phyloP scores from a whole-genome alignment of 352 stramenopile genomes.

The Globisporangium viniferum region DNA sequence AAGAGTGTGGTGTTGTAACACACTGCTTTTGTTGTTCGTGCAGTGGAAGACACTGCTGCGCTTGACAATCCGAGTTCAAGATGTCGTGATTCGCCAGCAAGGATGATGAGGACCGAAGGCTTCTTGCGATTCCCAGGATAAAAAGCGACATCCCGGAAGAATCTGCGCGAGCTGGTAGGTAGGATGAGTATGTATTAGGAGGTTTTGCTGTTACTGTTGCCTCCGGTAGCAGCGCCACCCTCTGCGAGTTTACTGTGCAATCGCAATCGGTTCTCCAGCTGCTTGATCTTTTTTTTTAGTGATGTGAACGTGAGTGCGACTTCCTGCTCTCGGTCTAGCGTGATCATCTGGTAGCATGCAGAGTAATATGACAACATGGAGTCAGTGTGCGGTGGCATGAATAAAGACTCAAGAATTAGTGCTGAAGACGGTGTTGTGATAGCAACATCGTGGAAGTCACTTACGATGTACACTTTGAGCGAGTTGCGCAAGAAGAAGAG shows the following conservation, averaged over 20 bases:
- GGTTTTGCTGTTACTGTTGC: not conserved
- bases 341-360: conserved; percentile 27
- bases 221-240: not conserved
- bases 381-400: not conserved
- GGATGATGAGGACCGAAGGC: not conserved
- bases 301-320: conserved; percentile 46
- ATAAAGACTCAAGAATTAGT: not conserved
- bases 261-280: conserved; percentile 55
- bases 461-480: conserved; percentile 42
- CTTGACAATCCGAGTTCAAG: not conserved
- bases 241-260: conserved; percentile 33
- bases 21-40: not conserved
- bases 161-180: not conserved
- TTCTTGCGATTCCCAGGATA: too few species aligned
- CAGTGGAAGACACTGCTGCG: not conserved
- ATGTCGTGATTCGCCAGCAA: not conserved
- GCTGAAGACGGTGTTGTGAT: not conserved
- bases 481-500: conserved; percentile 60
- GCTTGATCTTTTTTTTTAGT: conserved; percentile 56
- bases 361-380: not conserved
- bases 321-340: conserved; percentile 43
- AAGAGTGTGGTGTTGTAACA: too few species aligned
- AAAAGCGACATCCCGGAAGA: too few species aligned
- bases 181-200: not conserved
- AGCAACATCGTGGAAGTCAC: conserved; percentile 2